Evolutionary conservation across 441 rosid species (phyloP).

Genomic region (Viola pubescens): DNA sequence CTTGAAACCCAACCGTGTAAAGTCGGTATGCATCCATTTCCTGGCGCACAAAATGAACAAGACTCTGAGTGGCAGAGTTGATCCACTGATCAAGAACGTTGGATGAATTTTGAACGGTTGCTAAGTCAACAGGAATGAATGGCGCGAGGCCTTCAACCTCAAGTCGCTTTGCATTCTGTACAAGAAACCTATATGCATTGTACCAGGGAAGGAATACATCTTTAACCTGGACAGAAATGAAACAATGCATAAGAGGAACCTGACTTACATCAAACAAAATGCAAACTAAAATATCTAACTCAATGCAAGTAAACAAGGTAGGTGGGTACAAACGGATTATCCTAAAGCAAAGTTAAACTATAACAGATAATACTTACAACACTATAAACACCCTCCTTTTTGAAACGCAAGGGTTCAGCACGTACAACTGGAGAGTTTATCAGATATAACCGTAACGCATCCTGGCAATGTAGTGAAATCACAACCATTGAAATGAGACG

Average conservation of each 20-base stretch:
- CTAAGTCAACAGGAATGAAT: constrained; percentile 59
- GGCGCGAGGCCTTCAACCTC: constrained; percentile 72
- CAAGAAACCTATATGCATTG: constrained; percentile 96
- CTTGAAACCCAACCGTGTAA: constrained; percentile 58
- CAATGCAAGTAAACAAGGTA: not conserved
- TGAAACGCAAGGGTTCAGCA: constrained; percentile 88
- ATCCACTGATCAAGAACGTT: constrained; percentile 99
- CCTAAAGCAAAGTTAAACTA: constrained; percentile 11
- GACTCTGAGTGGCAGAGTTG: constrained; percentile 95
- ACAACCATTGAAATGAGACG: constrained; percentile 6
- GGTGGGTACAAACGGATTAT: not conserved
- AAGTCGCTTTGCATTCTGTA: constrained; percentile 97
- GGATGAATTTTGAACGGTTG: constrained; percentile 56
- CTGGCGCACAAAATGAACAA: constrained; percentile 74
- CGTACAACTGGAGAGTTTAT: constrained; percentile 98
- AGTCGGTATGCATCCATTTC: constrained; percentile 98
- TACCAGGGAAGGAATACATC: constrained; percentile 99
- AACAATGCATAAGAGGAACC: constrained; percentile 11
- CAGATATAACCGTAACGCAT: constrained; percentile 88
- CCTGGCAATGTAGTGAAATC: constrained; percentile 35
- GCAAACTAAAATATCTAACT: not conserved
- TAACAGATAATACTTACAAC: constrained; percentile 60
- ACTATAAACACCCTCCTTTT: constrained; percentile 82
- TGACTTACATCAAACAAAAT: constrained; percentile 6
- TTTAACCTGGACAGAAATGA: constrained; percentile 57